Conservation (phyloP, 2,329 filamentous ascomycete genomes). For the Penicillium sp. region DNA sequence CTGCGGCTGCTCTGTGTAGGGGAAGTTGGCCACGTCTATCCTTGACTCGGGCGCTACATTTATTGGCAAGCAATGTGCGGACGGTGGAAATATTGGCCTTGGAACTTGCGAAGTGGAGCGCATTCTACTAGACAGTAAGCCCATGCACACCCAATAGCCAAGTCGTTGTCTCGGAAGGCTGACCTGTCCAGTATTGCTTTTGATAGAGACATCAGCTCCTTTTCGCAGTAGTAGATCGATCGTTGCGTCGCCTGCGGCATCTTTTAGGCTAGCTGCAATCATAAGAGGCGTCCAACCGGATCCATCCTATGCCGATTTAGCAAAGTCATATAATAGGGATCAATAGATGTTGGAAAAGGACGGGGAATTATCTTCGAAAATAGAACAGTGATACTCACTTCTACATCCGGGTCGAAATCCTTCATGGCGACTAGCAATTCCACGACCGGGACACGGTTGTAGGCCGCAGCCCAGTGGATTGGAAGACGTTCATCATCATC, state of each 20-base stretch:
- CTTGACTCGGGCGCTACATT: constrained; percentile 74
- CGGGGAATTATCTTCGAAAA: background rate
- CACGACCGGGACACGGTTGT: constrained; percentile 74
- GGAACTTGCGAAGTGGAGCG: constrained; percentile 85
- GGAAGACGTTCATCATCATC: constrained; percentile 88
- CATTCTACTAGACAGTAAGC: constrained; percentile 57
- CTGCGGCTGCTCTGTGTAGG: constrained; percentile 85
- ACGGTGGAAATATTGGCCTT: constrained; percentile 84
- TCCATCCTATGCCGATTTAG: constrained; percentile 37
- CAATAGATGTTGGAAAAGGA: background rate
- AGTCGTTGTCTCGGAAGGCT: background rate
- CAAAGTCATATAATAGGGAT: background rate
- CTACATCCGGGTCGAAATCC: constrained; percentile 78
- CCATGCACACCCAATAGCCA: background rate
- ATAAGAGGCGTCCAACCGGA: constrained; percentile 52
- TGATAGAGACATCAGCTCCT: constrained; percentile 47
- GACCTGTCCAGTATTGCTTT: constrained; percentile 46
- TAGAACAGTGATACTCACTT: constrained; percentile 50
- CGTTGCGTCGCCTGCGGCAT: constrained; percentile 45
- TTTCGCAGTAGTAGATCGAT: constrained; percentile 47
- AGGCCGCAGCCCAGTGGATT: constrained; percentile 90
- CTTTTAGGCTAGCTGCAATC: constrained; percentile 49
- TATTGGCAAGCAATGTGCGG: constrained; percentile 69
- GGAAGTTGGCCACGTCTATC: constrained; percentile 87
- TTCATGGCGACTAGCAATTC: constrained; percentile 67